phyloP scores from a whole-genome alignment of 352 stramenopile genomes.

The Globisporangium orthogonon region DNA sequence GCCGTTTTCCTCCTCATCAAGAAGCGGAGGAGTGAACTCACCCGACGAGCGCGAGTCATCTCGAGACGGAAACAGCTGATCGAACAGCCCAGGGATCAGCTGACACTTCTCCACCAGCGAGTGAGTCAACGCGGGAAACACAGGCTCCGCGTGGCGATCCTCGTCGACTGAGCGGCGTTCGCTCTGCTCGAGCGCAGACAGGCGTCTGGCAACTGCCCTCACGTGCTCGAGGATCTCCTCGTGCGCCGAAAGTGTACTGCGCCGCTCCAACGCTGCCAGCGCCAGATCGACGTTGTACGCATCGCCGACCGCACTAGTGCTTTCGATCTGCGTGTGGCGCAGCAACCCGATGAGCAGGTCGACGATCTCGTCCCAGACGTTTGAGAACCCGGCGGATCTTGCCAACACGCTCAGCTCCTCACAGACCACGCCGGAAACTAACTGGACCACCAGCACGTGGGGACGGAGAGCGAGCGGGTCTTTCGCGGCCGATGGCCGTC shows the following conservation, averaged over 20 bases:
- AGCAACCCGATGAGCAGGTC: slow-evolving; percentile 49
- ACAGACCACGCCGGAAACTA: slow-evolving; percentile 58
- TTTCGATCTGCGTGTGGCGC: slow-evolving; percentile 36
- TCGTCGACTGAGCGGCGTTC: slow-evolving; percentile 4
- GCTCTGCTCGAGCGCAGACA: slow-evolving; percentile 30
- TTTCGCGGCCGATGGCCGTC: slow-evolving; percentile 48
- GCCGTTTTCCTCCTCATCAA: slow-evolving; percentile 9
- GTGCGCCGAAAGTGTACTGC: slow-evolving; percentile 52
- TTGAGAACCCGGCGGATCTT: slow-evolving; percentile 27
- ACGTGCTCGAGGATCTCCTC: slow-evolving; percentile 73
- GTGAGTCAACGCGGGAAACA: slow-evolving; percentile 35
- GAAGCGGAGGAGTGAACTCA: slow-evolving; percentile 10
- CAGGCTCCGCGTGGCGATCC: background rate
- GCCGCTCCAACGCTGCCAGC: slow-evolving; percentile 53
- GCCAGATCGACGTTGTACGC: slow-evolving; percentile 16
- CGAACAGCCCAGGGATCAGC: slow-evolving; percentile 27
- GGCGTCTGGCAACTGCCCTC: slow-evolving; percentile 48
- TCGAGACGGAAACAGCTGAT: slow-evolving; percentile 47
- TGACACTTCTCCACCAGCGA: slow-evolving; percentile 55
- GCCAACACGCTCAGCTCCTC: slow-evolving; percentile 48
- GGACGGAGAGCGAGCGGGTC: slow-evolving; percentile 49
- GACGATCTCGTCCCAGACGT: slow-evolving; percentile 49
- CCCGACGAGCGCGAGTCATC: slow-evolving; percentile 30
- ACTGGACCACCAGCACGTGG: slow-evolving; percentile 50
- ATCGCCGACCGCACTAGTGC: background rate